Conservation (phyloP, 2,329 filamentous ascomycete species). For the Fusarium paranaense region DNA sequence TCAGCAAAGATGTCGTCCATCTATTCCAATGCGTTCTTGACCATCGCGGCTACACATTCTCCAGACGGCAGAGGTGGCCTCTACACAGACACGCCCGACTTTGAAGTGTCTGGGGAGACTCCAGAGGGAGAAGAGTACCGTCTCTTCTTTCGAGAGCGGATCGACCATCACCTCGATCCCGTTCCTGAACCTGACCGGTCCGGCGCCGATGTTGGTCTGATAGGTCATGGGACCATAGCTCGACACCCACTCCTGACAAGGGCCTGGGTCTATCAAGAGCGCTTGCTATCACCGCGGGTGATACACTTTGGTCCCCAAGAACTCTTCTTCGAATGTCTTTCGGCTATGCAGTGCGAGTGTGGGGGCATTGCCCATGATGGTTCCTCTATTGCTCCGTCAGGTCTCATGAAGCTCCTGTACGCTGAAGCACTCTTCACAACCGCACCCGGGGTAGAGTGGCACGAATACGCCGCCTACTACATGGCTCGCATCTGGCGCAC, state of each 20-base stretch:
- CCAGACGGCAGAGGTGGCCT: constrained; percentile 19
- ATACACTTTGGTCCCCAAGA: constrained; percentile 37
- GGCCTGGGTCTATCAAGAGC: constrained; percentile 43
- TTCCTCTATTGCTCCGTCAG: neutral
- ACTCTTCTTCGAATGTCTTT: constrained; percentile 30
- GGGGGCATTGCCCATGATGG: constrained; percentile 2
- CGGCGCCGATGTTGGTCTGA: neutral
- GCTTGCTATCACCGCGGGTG: constrained; percentile 35
- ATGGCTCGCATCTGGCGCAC: constrained; percentile 9
- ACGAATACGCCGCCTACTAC: constrained; percentile 5
- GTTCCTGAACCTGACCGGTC: neutral
- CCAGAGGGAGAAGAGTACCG: neutral
- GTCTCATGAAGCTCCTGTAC: constrained; percentile 5
- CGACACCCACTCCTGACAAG: constrained; percentile 26
- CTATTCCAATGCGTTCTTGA: constrained; percentile 30
- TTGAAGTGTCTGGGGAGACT: constrained; percentile 1
- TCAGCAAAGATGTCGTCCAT: constrained; percentile 35
- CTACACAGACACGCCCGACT: neutral
- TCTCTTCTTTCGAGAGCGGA: constrained; percentile 3
- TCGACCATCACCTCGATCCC: constrained; percentile 5
- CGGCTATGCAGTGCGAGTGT: constrained; percentile 31
- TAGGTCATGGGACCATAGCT: constrained; percentile 5
- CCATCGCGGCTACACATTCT: constrained; percentile 30
- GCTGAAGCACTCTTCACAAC: neutral
- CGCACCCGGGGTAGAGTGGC: neutral